phyloP scores from a whole-genome alignment of 345 rosid genomes.

The Bruguiera sexangula region DNA sequence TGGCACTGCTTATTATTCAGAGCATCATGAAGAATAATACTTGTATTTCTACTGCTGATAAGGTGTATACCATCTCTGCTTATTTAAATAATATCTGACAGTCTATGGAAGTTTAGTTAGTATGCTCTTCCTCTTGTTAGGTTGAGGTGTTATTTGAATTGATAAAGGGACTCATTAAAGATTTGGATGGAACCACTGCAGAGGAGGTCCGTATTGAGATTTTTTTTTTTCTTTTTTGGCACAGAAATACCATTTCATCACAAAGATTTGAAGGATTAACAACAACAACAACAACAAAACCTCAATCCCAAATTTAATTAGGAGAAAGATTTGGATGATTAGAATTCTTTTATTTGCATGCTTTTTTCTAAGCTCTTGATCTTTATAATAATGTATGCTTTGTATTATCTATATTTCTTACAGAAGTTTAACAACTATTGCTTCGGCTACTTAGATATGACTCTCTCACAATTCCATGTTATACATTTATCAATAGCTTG shows the following conservation, averaged over 20 bases:
- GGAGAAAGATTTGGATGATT: slow-evolving; percentile 1
- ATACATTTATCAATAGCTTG: slow-evolving; percentile 43
- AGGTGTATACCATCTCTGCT: slow-evolving; percentile 35
- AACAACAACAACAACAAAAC: no score
- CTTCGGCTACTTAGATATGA: neutral
- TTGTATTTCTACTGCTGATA: slow-evolving; percentile 65
- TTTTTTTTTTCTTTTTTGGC: neutral
- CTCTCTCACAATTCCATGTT: neutral
- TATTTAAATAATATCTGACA: neutral
- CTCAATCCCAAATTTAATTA: no score
- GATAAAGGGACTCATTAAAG: slow-evolving; percentile 84
- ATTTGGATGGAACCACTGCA: slow-evolving; percentile 54
- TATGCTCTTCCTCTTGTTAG: neutral
- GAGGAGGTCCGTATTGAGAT: slow-evolving; percentile 14
- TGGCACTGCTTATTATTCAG: slow-evolving; percentile 90
- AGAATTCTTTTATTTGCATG: slow-evolving; percentile 8
- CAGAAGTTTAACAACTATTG: neutral
- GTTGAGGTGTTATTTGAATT: slow-evolving; percentile 84
- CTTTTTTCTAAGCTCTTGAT: neutral
- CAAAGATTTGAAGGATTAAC: no score
- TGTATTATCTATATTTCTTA: neutral
- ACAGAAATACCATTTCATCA: no score
- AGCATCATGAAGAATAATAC: slow-evolving; percentile 94
- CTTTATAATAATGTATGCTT: neutral
- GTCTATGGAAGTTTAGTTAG: slow-evolving; percentile 4